Percentiles rank a stretch among this genome's conserved stretches.
These are phyloP conservation scores for Ustilago sp. DNA, from an alignment of 1,284 basidiomycete species.

Conservation along the genomic window DNA sequence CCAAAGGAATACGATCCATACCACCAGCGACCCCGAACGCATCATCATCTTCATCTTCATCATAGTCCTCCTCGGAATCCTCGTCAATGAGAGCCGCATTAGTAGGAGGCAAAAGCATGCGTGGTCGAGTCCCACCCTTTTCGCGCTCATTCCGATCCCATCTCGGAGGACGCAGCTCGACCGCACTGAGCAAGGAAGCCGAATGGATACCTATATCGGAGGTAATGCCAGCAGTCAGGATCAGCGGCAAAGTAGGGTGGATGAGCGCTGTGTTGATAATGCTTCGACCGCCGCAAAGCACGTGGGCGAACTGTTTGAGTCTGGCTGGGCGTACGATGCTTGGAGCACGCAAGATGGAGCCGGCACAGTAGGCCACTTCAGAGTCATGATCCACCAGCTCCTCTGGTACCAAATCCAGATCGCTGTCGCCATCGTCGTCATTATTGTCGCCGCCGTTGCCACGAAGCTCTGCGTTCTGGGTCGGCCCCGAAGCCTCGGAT, in stretches of 20 bases:
- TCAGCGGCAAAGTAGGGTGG: slow-evolving; percentile 34
- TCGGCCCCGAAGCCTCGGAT: background rate
- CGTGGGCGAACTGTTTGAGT: slow-evolving; percentile 15
- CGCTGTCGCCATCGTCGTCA: slow-evolving; percentile 5
- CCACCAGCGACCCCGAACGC: background rate
- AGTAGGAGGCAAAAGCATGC: background rate
- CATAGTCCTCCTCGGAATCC: background rate
- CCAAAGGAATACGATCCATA: background rate
- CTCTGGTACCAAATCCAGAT: slow-evolving; percentile 14
- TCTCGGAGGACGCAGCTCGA: background rate
- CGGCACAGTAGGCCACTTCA: slow-evolving; percentile 25
- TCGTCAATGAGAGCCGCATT: background rate
- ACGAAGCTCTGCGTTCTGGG: background rate
- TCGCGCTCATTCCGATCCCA: no score
- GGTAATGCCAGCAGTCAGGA: slow-evolving; percentile 33
- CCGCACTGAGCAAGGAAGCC: slow-evolving; percentile 7
- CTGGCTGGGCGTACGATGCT: slow-evolving; percentile 32
- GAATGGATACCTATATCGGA: slow-evolving; percentile 27
- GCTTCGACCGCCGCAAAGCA: slow-evolving; percentile 34
- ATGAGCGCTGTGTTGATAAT: slow-evolving; percentile 44
- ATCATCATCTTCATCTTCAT: background rate
- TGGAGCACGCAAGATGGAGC: slow-evolving; percentile 14
- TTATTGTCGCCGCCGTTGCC: background rate
- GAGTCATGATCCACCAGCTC: slow-evolving; percentile 19
- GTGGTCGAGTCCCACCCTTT: background rate